A percentile compares a stretch with the other conserved stretches of the same genome.
Evolutionary conservation across 1,139 yeast species (phyloP).

Genomic region (Debaryomycetaceae sp.): DNA sequence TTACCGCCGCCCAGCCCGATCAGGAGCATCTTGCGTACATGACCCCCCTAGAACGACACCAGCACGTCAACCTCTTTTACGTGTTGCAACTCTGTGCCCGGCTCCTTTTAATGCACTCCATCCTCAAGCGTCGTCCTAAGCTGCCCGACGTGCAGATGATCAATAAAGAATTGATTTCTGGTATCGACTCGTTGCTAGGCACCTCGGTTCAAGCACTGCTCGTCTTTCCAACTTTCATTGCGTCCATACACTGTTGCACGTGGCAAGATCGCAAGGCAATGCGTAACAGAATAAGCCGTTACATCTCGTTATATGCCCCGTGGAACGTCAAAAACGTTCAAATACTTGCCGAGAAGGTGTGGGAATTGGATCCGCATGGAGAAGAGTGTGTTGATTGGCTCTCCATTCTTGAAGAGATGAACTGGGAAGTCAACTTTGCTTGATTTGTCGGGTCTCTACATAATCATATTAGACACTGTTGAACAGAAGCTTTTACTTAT

Average conservation of each 20-base stretch:
- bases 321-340: slow-evolving; percentile 56
- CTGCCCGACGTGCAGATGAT: slow-evolving; percentile 55
- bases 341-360: slow-evolving; percentile 44
- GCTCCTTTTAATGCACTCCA: slow-evolving; percentile 56
- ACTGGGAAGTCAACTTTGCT: slow-evolving; percentile 77
- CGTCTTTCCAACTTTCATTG: slow-evolving; percentile 67
- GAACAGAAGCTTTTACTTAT: no score
- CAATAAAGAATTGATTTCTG: slow-evolving; percentile 41
- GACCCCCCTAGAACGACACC: slow-evolving; percentile 44
- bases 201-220: slow-evolving; percentile 62
- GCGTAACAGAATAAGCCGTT: slow-evolving; percentile 41
- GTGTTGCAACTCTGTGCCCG: slow-evolving; percentile 62
- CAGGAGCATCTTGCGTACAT: slow-evolving; percentile 36
- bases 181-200: slow-evolving; percentile 53
- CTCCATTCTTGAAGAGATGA: slow-evolving; percentile 48
- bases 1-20: slow-evolving; percentile 46
- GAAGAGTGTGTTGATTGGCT: slow-evolving; percentile 51
- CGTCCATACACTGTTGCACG: slow-evolving; percentile 58
- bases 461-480: no score
- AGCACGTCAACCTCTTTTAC: slow-evolving; percentile 63
- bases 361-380: slow-evolving; percentile 30
- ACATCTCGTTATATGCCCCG: slow-evolving; percentile 53
- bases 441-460: no score
- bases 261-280: slow-evolving; percentile 39
- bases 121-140: slow-evolving; percentile 49